These are phyloP conservation scores for Colletotrichum shisoi DNA, from an alignment of 2,329 filamentous ascomycete genomes.

Conservation along the genomic window DNA sequence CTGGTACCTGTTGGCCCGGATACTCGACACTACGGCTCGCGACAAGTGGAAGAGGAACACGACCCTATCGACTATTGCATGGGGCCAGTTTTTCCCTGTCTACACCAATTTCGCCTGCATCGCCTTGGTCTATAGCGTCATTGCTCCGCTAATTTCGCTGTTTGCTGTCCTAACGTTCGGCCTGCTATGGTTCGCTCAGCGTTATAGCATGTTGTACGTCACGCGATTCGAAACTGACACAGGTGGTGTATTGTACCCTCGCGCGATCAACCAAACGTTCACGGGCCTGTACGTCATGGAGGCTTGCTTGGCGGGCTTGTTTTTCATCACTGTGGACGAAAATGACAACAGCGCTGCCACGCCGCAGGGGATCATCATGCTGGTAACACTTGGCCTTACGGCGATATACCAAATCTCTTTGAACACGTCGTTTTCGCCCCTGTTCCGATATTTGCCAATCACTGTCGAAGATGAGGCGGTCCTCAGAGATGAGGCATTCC, in stretches of 20 bases:
- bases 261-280: conserved; percentile 94
- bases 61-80: conserved; percentile 76
- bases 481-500: conserved; percentile 87
- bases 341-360: conserved; percentile 63
- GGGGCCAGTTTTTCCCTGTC: conserved; percentile 94
- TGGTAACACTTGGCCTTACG: conserved; percentile 75
- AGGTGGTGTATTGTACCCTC: conserved; percentile 88
- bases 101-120: conserved; percentile 98
- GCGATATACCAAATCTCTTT: conserved; percentile 79
- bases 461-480: conserved; percentile 96
- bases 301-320: conserved; percentile 85
- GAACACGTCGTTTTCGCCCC: conserved; percentile 82
- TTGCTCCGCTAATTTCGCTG: conserved; percentile 87
- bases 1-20: conserved; percentile 82
- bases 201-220: conserved; percentile 97
- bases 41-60: conserved; percentile 89
- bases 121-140: conserved; percentile 84
- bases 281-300: conserved; percentile 96
- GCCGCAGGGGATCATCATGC: conserved; percentile 84
- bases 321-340: conserved; percentile 78
- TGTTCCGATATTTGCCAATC: conserved; percentile 89
- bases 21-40: conserved; percentile 81
- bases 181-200: conserved; percentile 90
- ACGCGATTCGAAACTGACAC: conserved; percentile 90
- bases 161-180: conserved; percentile 94